phyloP scores from a whole-genome alignment of 2,329 filamentous ascomycete species.

The Diaporthe ilicicola region DNA sequence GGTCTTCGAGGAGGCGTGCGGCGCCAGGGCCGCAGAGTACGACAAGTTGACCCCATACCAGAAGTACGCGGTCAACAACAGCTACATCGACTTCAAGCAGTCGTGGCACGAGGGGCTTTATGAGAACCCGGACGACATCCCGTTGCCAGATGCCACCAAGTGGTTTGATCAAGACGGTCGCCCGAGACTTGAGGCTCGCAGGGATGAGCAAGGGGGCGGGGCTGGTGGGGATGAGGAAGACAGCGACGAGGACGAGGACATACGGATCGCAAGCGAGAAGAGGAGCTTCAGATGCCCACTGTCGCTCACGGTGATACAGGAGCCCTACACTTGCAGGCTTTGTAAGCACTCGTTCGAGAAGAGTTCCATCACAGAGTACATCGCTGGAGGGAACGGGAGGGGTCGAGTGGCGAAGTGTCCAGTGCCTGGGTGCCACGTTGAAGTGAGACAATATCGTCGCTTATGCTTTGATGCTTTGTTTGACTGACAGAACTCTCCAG shows the following conservation, averaged over 20 bases:
- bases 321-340: conserved; percentile 71
- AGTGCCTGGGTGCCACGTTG: conserved; percentile 65
- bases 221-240: conserved; percentile 47
- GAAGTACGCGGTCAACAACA: conserved; percentile 64
- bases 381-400: conserved; percentile 44
- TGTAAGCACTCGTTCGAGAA: conserved; percentile 81
- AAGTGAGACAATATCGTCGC: conserved; percentile 51
- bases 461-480: neutral
- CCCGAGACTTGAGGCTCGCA: conserved; percentile 39
- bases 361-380: conserved; percentile 63
- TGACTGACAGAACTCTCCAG: conserved; percentile 25
- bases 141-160: conserved; percentile 59
- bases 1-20: conserved; percentile 44
- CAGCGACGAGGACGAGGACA: conserved; percentile 69
- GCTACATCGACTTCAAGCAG: conserved; percentile 67
- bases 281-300: conserved; percentile 76
- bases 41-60: conserved; percentile 49
- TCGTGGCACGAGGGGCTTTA: conserved; percentile 63
- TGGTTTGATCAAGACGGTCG: conserved; percentile 62
- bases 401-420: conserved; percentile 64
- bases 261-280: conserved; percentile 70
- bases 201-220: conserved; percentile 26
- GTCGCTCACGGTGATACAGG: conserved; percentile 68
- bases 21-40: conserved; percentile 53
- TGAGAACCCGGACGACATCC: conserved; percentile 55